phyloP scores from a whole-genome alignment of 2,329 filamentous ascomycete genomes.

The Neofusicoccum sp. region DNA sequence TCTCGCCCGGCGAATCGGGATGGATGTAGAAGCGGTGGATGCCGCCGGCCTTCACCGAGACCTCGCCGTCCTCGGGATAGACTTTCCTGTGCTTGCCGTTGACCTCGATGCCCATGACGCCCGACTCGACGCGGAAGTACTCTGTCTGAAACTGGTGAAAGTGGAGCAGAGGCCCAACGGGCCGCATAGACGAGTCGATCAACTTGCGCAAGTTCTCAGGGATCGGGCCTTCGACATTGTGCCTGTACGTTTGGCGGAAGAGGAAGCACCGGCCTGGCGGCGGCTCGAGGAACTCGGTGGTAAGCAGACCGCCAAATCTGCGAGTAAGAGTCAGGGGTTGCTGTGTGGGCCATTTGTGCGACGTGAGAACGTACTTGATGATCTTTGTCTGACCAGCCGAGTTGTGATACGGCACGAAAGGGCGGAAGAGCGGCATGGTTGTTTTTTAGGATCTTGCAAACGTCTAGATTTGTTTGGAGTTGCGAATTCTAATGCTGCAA shows the following conservation, averaged over 20 bases:
- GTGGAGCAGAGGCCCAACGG: conserved; percentile 25
- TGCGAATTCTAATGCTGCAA: neutral
- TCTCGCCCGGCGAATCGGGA: conserved; percentile 16
- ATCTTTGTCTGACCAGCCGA: conserved; percentile 3
- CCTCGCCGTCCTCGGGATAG: conserved; percentile 1
- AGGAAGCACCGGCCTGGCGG: conserved; percentile 28
- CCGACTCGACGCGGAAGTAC: conserved; percentile 26
- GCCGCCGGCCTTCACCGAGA: conserved; percentile 21
- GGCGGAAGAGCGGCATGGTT: neutral
- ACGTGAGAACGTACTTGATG: neutral
- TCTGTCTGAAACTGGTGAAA: conserved; percentile 31
- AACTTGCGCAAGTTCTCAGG: conserved; percentile 21
- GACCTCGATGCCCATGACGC: conserved; percentile 27
- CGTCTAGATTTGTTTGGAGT: neutral
- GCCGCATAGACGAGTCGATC: conserved; percentile 18
- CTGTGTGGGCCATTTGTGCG: neutral
- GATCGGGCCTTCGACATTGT: conserved; percentile 20
- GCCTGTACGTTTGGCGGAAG: conserved; percentile 28
- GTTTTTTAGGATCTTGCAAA: neutral
- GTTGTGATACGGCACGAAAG: conserved; percentile 7
- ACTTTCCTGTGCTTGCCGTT: conserved; percentile 21
- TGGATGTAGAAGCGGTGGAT: conserved; percentile 23
- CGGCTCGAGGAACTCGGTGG: conserved; percentile 28
- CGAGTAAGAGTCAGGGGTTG: neutral
- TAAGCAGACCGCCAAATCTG: conserved; percentile 26